Conservation (phyloP, 2,329 filamentous ascomycete species). For the Microdochium trichocladiopsis region DNA sequence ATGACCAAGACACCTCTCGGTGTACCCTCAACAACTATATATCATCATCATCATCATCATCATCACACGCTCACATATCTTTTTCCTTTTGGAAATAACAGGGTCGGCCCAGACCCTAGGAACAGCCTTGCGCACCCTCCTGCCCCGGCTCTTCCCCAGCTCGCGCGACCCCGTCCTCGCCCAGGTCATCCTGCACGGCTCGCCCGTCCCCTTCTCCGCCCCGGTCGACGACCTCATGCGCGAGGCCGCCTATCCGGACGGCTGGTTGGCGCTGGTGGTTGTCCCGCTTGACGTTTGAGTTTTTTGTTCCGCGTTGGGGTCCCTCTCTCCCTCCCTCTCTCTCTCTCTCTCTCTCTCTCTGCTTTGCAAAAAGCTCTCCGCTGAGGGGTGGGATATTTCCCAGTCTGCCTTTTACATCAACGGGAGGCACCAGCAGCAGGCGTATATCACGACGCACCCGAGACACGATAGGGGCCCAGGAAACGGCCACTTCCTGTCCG, state of each 20-base stretch:
- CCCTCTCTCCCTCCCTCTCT: too few species aligned
- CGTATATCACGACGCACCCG: too few species aligned
- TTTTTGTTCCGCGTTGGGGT: too few species aligned
- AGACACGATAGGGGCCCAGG: too few species aligned
- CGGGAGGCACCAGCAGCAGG: too few species aligned
- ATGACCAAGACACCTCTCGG: background rate
- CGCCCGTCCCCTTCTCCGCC: slow-evolving; percentile 70
- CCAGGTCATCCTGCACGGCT: slow-evolving; percentile 79
- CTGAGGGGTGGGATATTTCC: too few species aligned
- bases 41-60: too few species aligned
- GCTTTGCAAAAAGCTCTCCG: too few species aligned
- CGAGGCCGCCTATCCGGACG: slow-evolving; percentile 82
- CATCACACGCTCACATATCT: background rate
- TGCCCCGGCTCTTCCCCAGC: slow-evolving; percentile 83
- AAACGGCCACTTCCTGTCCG: too few species aligned
- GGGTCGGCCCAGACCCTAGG: slow-evolving; percentile 54
- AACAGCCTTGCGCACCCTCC: slow-evolving; percentile 63
- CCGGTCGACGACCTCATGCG: slow-evolving; percentile 77
- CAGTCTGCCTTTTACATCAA: too few species aligned
- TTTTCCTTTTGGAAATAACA: slow-evolving; percentile 4
- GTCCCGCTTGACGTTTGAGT: slow-evolving; percentile 49
- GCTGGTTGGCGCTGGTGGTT: slow-evolving; percentile 81
- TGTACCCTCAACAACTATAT: too few species aligned
- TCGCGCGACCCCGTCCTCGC: slow-evolving; percentile 78
- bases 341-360: too few species aligned